Base-by-base conservation (phyloP, 2,329 filamentous ascomycete genomes). In the Aspergillus oerlinghausenensis region DNA sequence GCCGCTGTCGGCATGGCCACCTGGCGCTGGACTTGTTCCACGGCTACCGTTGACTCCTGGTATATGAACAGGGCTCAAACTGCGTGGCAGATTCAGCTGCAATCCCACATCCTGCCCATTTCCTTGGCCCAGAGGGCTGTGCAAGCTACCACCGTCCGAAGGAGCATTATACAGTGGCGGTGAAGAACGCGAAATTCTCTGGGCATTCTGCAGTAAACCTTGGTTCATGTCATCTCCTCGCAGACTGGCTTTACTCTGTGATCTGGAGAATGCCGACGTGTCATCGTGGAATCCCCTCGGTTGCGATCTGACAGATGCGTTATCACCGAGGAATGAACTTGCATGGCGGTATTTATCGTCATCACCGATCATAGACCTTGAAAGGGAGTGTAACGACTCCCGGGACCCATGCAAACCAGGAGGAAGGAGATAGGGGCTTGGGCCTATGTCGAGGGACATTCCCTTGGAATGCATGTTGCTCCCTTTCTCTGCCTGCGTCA, bases 341-440 rank as follows among this genome's bases (percentile, higher is more conserved):
- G 84, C 82, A 0, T 80, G 82, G 51, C 90, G 85, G 75, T 97
- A 97, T 38, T 92, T 93, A 72, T 97, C 93, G 66, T 95, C 88
- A 54, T 87, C 83, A 63, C 85, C 83, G 55, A 86, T 82, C 49
- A 93, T 82, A 2, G 87, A 88, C 54, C 88, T 86, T 26, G 92
- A 89, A 62, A 97, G 80, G 2, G 92, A 95, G 72, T 92, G 87
- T 60, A 97, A 80, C 4, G 93, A 97, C 64, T 96, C 92, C 48
- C 85, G 84, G 1, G 93, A 97, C 67, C 84, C 81, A 45, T 94
- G 86, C 21, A 93, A 70, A 54, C 85, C 86, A 1, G 90, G 89
- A 4, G 94, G 92, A n/a, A 97, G 81, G n/a, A 99, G 83, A 71
- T 97, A 99, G 1, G 94, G 94, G 65, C 87, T 65, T 25, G 54